Conservation (phyloP, 345 rosid species). For the Geranium rotundifolium region DNA sequence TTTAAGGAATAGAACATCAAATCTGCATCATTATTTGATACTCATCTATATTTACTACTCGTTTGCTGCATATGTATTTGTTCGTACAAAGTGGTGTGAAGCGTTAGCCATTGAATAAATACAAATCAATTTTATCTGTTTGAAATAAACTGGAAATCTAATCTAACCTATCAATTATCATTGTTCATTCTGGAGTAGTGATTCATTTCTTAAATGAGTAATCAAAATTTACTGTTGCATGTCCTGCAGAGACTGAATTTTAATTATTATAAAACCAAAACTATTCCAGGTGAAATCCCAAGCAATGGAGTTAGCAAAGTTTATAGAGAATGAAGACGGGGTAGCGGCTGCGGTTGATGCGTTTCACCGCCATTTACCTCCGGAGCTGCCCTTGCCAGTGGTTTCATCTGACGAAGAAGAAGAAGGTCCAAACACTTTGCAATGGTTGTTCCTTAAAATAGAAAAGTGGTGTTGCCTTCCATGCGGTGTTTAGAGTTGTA, state of each 20-base stretch:
- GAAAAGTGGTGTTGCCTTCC: slow-evolving; percentile 49
- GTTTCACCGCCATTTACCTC: slow-evolving; percentile 80
- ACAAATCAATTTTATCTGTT: background rate
- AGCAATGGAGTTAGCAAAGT: slow-evolving; percentile 58
- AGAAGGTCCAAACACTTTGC: slow-evolving; percentile 39
- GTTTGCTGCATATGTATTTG: too few species aligned
- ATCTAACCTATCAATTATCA: too few species aligned
- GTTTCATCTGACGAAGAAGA: slow-evolving; percentile 29
- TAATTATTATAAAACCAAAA: background rate
- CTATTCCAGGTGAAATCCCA: slow-evolving; percentile 53
- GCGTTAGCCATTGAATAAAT: background rate
- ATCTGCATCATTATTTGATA: background rate
- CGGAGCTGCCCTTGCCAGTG: slow-evolving; percentile 43
- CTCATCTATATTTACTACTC: too few species aligned
- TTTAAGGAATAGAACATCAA: too few species aligned
- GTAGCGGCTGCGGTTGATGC: slow-evolving; percentile 85
- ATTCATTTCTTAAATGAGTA: too few species aligned
- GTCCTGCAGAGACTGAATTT: too few species aligned
- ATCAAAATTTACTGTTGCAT: too few species aligned
- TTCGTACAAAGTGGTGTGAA: too few species aligned
- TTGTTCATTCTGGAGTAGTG: too few species aligned
- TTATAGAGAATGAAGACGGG: slow-evolving; percentile 87
- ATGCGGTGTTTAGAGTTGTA: slow-evolving; percentile 8
- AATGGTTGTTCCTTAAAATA: slow-evolving; percentile 52
- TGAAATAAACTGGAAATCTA: too few species aligned